Base-by-base conservation (phyloP, 495 filamentous ascomycete genomes). In the Pyrenopolyporus hunteri region DNA sequence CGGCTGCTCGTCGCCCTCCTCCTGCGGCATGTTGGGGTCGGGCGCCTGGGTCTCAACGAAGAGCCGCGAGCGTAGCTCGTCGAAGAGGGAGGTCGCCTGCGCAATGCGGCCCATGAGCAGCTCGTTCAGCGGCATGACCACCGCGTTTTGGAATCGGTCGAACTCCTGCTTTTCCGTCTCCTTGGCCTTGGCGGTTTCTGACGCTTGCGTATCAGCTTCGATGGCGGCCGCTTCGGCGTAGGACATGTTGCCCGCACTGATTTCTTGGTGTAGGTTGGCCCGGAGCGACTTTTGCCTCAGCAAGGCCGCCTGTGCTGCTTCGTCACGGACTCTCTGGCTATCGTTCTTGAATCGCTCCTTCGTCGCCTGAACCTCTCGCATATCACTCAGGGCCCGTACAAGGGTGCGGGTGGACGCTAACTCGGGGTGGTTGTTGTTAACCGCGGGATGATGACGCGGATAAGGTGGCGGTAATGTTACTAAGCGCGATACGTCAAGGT, bases 351-450 rank as follows among this genome's bases (percentile, higher is more conserved):
- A 94, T 10, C 77, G 75, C 33, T 86, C 77, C 58, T 91, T 87
- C 4, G 86, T 89, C 3, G 77, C 76, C 46, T 89, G 85, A 31
- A 92, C 77, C 61, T 92, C 89, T 4, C 81, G 78, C 49, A 93
- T 74, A 63, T 97, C 90, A 57, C 85, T 88, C 14, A 97, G 79
- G 0, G 82, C 79, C 10, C 95, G 87, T 13, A 97, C 89, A 0
- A 86, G 76, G 6, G 81, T 86, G 28, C 94, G 84, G 19, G 91
- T 90, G 0, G 87, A 80, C 0, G 92, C 82, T 6, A 98, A 82
- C 50, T 94, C 87, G 0, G 94, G 94, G 70, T 98, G 94, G 66
- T 85, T 91, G 67, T 98, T 98, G 70, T 95, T 96, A 43, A 97
- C 89, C 4, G 94, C 94, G 9, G 94, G 94, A 67, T 97, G 87